phyloP scores from a whole-genome alignment of 2,329 filamentous ascomycete species.

The Fusarium buharicum region DNA sequence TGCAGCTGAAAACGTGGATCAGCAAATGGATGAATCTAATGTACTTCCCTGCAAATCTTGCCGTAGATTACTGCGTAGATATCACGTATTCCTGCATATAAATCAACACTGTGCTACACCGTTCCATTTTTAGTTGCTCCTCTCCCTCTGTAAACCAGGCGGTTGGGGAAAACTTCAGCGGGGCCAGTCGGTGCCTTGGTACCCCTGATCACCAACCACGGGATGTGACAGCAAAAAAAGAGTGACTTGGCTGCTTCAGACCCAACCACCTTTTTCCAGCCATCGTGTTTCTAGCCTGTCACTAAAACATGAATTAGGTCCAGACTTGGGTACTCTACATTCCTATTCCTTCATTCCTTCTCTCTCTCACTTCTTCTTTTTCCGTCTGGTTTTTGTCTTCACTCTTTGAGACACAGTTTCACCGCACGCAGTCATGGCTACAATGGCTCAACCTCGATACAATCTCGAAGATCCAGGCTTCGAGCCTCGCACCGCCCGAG shows the following conservation, averaged over 20 bases:
- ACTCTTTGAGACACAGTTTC: slow-evolving; percentile 7
- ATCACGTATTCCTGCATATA: slow-evolving; percentile 6
- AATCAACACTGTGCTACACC: slow-evolving; percentile 15
- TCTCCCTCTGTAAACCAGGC: background rate
- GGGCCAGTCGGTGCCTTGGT: background rate
- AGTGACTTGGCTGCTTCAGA: slow-evolving; percentile 4
- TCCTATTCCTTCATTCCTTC: slow-evolving; percentile 5
- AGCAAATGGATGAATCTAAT: background rate
- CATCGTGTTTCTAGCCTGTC: slow-evolving; percentile 22
- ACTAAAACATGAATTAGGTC: slow-evolving; percentile 28
- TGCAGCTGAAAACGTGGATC: slow-evolving; percentile 8
- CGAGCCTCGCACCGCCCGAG: slow-evolving; percentile 41
- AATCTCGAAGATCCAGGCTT: slow-evolving; percentile 33
- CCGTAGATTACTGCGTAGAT: background rate
- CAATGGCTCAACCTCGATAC: slow-evolving; percentile 37
- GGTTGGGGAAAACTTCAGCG: slow-evolving; percentile 16
- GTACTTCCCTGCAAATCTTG: no score
- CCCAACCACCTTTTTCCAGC: slow-evolving; percentile 40
- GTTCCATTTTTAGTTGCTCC: slow-evolving; percentile 8
- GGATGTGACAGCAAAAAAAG: background rate
- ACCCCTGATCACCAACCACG: slow-evolving; percentile 11
- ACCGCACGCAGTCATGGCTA: slow-evolving; percentile 19
- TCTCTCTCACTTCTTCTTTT: slow-evolving; percentile 1
- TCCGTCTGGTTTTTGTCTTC: background rate
- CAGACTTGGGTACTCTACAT: slow-evolving; percentile 3